Evolutionary conservation across 2,329 filamentous ascomycete species (phyloP), one percentile per base, ranked within the genome.

Genomic region (Diaporthe citriasiana): DNA sequence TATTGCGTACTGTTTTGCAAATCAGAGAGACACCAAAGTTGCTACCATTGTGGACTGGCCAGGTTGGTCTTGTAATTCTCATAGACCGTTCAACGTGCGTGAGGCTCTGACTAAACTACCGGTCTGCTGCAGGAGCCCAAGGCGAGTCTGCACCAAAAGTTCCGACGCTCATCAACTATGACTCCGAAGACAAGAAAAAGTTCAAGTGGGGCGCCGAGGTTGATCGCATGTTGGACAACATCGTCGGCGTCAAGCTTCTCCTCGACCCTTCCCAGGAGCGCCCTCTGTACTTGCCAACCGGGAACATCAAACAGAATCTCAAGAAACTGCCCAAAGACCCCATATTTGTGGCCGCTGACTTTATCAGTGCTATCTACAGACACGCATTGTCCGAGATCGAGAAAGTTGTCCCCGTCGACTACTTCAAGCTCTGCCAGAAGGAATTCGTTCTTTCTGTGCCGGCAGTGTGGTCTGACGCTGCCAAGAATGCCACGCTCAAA

Each of bases 401-500:
- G 13, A 53, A 30, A 1, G 2, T 25, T 19, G 25, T 53, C 9
- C 51, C 51, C 25, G 17, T 7, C 25, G 19, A 55, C 10, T 53
- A 53, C 25, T 53, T 53, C 13, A 15, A 4, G 13, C 25, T 17
- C 51, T 53, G 51, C 27, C 15, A 19, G 9, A 53, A 53, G 13
- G 51, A 53, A 30, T 53, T 53, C 51, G 51, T 53, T 19, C 51
- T 53, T 19, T 53, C 51, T 27, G 56, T 59, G 56, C 56, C 56
- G 5, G 56, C 56, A 8, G 33, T 59, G 19, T 59, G 33, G 56
- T n/a, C 19, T 6, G 56, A 59, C 25, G 56, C 33, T 8, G 56
- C 56, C 1, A 59, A 59, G n/a, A 15, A 38, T 40, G 35, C 30
- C 8, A 59, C 56, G 8, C 22, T 59, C 30, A n/a, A 59, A 19